A percentile compares a stretch with the other conserved stretches of the same genome.
Conservation (phyloP, 495 filamentous ascomycete genomes). For the Penicillium parvum region DNA sequence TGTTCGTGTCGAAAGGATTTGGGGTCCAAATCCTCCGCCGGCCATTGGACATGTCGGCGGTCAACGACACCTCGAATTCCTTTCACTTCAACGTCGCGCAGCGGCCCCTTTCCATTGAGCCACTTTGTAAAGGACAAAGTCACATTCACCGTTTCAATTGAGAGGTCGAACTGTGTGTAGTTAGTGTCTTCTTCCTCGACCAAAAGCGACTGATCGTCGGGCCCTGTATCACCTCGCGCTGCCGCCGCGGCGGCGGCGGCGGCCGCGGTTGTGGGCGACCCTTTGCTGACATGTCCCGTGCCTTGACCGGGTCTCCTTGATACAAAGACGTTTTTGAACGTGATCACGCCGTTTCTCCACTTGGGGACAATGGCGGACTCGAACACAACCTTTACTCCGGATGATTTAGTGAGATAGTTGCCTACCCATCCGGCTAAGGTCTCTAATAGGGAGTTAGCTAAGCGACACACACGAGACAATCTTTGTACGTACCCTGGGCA, state of each 20-base stretch:
- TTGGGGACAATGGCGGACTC: constrained; percentile 96
- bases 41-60: constrained; percentile 72
- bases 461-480: background rate
- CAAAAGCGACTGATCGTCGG: constrained; percentile 11
- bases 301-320: constrained; percentile 83
- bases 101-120: constrained; percentile 92
- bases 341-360: constrained; percentile 91
- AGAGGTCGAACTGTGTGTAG: constrained; percentile 95
- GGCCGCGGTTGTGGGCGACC: constrained; percentile 78
- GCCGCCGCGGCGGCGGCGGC: constrained; percentile 76
- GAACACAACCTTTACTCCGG: constrained; percentile 93
- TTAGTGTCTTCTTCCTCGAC: constrained; percentile 81
- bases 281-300: constrained; percentile 79
- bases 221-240: constrained; percentile 36
- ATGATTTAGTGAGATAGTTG: constrained; percentile 91
- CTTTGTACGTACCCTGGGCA: constrained; percentile 66
- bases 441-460: constrained; percentile 51
- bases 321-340: constrained; percentile 95
- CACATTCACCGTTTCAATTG: constrained; percentile 91
- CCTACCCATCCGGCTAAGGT: constrained; percentile 89
- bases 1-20: constrained; percentile 82
- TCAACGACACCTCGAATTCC: constrained; percentile 96
- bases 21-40: constrained; percentile 71
- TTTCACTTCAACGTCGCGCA: constrained; percentile 88
- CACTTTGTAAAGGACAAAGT: constrained; percentile 96